Evolutionary conservation across 768 basidiomycete genomes (phyloP), one percentile per base, ranked within the genome.

Genomic region (Tricholoma terreum): DNA sequence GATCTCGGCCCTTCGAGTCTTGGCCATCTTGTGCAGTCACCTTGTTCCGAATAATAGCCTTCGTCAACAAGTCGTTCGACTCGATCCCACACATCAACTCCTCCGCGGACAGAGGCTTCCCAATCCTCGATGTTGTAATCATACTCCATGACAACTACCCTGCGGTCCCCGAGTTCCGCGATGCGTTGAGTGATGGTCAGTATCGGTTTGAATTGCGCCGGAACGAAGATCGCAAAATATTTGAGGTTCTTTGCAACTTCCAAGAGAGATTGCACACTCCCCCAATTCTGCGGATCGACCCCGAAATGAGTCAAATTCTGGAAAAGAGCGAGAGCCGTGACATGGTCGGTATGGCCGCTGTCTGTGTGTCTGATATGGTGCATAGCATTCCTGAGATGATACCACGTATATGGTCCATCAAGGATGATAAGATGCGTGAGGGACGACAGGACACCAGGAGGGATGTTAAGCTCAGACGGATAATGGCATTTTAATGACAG

Each of bases 341-440:
- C 27, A 53, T 48, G 55, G 27, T 56, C 58, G 12, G 54, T 27
- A 22, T 50, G 50, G 38, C 24, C 46, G 12, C 52, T 46, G 40
- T 51, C 54, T 5, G 51, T 36, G 15, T 35, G 17, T 19, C 55
- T 59, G 19, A 54, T 57, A 19, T 59, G 52, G 11, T 53, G 65
- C 7, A 51, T 57, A 12, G 60, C 63, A 19, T 65, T 54, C 1
- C 63, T 52, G 53, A 67, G 59, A 22, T 63, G 61, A 27, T 61
- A 65, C 65, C 65, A 71, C 1, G 42, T 57, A 19, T 60, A 62
- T 1, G 63, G 57, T 15, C 65, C 61, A 36, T 60, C 61, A 36
- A 69, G 60, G 30, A 71, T 62, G 33, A 63, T 53, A 0, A 72
- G 59, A 57, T 70, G 71, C 4, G 71, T 69, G 5, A 72, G 27